Evolutionary conservation across 352 stramenopile genomes (phyloP), one percentile per base, ranked within the genome.

Genomic region (Globisporangium middletonii): DNA sequence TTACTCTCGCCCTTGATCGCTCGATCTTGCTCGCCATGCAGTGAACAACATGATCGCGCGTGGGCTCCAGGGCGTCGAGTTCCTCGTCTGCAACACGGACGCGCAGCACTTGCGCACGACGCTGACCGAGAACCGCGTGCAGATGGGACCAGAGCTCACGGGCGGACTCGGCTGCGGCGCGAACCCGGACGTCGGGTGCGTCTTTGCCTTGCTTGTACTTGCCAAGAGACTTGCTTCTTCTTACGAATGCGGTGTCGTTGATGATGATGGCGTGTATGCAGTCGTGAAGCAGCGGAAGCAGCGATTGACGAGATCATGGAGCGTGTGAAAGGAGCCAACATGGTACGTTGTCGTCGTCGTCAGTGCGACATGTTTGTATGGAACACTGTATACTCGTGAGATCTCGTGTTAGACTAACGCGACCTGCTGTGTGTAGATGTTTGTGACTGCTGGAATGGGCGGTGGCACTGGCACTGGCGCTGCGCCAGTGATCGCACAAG

Each of bases 81-180:
- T 94, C 48, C 68, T 97, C 38, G 88, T 97, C 33, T 96, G 88
- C 75, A 97, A 97, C 71, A 97, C 88, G 44, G 88, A 97, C 51
- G 85, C 88, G 41, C 88, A 97, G 77, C 88, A 97, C 52, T 65
- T 97, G 56, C 86, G 86, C 57, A 96, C 86, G 53, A 95, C 85
- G 15, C 64, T 96, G 41, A 96, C 88, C 27, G 87, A 96, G 55
- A 97, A 97, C 64, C 83, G 88, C 50, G 72, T 97, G 60, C 88
- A 96, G 63, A 94, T 94, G 84, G 82, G 80, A 3, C 86, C 88
- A 15, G 83, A 94, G 30, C 67, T 96, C 57, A 97, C 88, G 45
- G 77, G 86, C 47, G 84, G 84, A 12, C 66, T 94, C 4, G 84
- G 84, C 13, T 92, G 82, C 64, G 84, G 84, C 5, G 84, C 84